Evolutionary conservation across 1,284 basidiomycete genomes (phyloP).

Genomic region (Ceratorhiza oryzae-sativae): DNA sequence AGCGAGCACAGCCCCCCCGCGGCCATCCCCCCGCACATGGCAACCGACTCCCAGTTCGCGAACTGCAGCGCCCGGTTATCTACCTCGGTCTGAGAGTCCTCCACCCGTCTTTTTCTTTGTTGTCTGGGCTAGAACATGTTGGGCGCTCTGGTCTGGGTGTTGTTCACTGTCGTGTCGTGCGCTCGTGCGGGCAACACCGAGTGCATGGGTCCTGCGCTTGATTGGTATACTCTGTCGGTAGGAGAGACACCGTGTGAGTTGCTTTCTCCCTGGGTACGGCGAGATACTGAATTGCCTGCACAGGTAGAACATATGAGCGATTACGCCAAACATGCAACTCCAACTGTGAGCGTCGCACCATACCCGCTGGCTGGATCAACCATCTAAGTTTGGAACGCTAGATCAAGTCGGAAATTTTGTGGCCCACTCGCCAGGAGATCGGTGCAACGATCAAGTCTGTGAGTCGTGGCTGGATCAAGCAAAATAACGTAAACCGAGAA

Average conservation of each 20-base stretch:
- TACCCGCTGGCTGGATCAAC: no score
- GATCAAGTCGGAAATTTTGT: neutral
- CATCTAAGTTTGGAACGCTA: no score
- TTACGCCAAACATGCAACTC: neutral
- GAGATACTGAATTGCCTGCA: neutral
- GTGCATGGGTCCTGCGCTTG: conserved; percentile 16
- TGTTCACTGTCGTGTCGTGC: neutral
- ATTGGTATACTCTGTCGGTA: conserved; percentile 27
- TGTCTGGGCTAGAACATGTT: no score
- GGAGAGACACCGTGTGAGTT: conserved; percentile 24
- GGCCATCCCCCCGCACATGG: neutral
- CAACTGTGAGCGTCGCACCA: neutral
- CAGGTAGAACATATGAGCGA: no score
- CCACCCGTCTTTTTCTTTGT: neutral
- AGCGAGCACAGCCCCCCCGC: neutral
- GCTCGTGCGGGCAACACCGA: conserved; percentile 14
- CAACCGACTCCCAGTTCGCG: neutral
- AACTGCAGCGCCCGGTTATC: no score
- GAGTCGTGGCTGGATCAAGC: neutral
- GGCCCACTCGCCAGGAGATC: neutral
- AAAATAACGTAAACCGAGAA: no score
- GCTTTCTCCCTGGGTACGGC: neutral
- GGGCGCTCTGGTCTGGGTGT: neutral
- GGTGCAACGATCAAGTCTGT: conserved; percentile 4
- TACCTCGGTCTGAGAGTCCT: no score